Base-by-base conservation (phyloP, 495 filamentous ascomycete species). In the Neurospora terricola region DNA sequence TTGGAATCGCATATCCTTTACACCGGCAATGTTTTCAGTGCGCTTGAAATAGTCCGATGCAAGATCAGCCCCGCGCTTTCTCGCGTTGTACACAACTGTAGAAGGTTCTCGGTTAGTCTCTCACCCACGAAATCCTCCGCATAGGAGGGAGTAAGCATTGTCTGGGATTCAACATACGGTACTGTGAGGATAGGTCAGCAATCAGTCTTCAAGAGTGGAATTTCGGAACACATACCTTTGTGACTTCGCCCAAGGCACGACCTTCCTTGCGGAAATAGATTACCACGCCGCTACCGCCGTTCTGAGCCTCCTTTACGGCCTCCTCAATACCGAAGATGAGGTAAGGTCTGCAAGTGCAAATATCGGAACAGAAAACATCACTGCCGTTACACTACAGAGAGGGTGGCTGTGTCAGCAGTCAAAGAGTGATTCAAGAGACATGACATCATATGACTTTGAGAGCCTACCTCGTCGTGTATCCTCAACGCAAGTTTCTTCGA, bases 181-280 rank as follows among this genome's bases (percentile, higher is more conserved):
- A 86, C 85, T 86, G 11, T 8, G 73, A 69, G 71, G 69, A 12
- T 70, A 6, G 71, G 81, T 78, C n/a, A 81, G 78, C 72, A 77
- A 76, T 70, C 74, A 38, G 40, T 69, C 66, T 42, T 66, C 42
- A 27, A 16, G 70, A 37, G 48, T 69, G 69, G 70, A 72, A 1
- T 59, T 18, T 45, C 62, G 68, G 68, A 39, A 70, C 38, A 78
- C 77, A 76, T 85, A 90, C 89, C 86, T 99, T 99, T 70, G 96
- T 97, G 34, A 99, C 96, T 82, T 99, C 96, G n/a, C 96, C 96
- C 12, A 98, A 83, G 38, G 96, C 95, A 73, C 95, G 88, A 11
- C 96, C 96, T 83, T 99, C 96, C 82, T 99, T 99, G 72, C 96
- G 92, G 90, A 99, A 99, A 82, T 99, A 99, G 81, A 99, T 97